A percentile compares a stretch with the other conserved stretches of the same genome.
phyloP scores from a whole-genome alignment of 176 grass and related monocot genomes.

The bread wheat (Triticum aestivum) region DNA sequence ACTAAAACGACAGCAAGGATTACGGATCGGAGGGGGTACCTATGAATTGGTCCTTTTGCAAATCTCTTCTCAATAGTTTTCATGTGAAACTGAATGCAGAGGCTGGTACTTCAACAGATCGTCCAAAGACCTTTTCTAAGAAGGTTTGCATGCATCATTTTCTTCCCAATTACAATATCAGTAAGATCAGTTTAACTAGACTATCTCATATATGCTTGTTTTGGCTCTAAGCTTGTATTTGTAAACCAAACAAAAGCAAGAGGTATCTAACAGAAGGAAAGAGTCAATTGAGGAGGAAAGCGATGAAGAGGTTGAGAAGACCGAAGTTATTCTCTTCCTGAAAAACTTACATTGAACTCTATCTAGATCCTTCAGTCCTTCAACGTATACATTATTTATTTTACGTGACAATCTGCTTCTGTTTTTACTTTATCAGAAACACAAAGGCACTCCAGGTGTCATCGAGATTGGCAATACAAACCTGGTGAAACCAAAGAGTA shows the following conservation, averaged over 20 bases:
- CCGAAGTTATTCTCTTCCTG: conserved; percentile 31
- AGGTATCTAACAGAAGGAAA: conserved; percentile 44
- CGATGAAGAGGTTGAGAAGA: conserved; percentile 52
- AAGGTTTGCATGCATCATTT: conserved; percentile 40
- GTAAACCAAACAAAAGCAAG: conserved; percentile 38
- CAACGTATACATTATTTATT: neutral
- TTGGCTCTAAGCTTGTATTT: conserved; percentile 27
- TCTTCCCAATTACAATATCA: neutral
- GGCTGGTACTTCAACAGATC: conserved; percentile 60
- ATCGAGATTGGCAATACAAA: conserved; percentile 95
- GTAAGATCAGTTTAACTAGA: neutral
- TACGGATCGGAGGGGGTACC: too few species aligned
- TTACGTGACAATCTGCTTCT: neutral
- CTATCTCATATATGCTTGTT: neutral
- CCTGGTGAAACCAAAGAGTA: conserved; percentile 68
- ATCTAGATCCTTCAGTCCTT: neutral
- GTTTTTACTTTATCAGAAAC: conserved; percentile 47
- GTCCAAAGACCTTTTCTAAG: conserved; percentile 55
- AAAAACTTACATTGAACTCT: neutral
- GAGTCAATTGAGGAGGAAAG: conserved; percentile 58
- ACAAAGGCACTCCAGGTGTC: conserved; percentile 72
- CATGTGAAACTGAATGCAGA: conserved; percentile 53
- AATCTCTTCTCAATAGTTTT: neutral
- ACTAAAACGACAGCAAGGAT: too few species aligned
- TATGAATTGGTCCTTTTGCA: neutral